Base-by-base conservation (phyloP, 2,329 filamentous ascomycete species). In the Colletotrichum liriopes region DNA sequence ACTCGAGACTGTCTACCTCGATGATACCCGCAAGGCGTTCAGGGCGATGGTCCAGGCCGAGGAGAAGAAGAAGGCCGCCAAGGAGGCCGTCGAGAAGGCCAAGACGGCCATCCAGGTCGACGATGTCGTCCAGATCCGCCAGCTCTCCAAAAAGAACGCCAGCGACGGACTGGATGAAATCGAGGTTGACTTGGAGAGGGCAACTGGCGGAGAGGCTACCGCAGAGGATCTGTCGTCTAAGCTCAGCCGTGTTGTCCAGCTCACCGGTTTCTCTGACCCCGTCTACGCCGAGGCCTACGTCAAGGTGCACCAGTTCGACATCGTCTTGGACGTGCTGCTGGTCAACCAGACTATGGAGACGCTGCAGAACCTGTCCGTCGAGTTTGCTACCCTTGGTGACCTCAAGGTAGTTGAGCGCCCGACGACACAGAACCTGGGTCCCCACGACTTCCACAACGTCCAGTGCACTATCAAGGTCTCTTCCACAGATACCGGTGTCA, bases 201-300 rank as follows among this genome's bases (percentile, higher is more conserved):
- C 96, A 5, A 98, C 96, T 29, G 96, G 96, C 56, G 96, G 96
- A 71, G 96, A 98, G 81, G 89, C 92, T 20, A 90, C 86, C 1
- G 88, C 93, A 2, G 96, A 98, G 80, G 95, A 98, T 75, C 87
- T 98, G 3, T 93, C 94, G 16, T 98, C 95, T 66, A 99, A 99
- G 84, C 91, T 99, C 73, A 98, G 93, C 85, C 91, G 96, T 18
- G 96, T 99, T 47, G 96, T 99, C 29, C 96, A 99, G 83, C 90
- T 99, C 56, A 99, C 96, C 23, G 96, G 96, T 73, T 99, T 99
- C 88, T 98, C 96, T 0, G 96, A 99, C 79, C 93, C 96, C 1
- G 96, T 99, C 18, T 99, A 99, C 78, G 96, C 94, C n/a, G 96
- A 99, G 84, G 96, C 96, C 6, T 99, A 99, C 78, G 96, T 99